These are phyloP conservation scores for Phytophthora cryptogea DNA, from an alignment of 352 stramenopile genomes.

Conservation along the genomic window DNA sequence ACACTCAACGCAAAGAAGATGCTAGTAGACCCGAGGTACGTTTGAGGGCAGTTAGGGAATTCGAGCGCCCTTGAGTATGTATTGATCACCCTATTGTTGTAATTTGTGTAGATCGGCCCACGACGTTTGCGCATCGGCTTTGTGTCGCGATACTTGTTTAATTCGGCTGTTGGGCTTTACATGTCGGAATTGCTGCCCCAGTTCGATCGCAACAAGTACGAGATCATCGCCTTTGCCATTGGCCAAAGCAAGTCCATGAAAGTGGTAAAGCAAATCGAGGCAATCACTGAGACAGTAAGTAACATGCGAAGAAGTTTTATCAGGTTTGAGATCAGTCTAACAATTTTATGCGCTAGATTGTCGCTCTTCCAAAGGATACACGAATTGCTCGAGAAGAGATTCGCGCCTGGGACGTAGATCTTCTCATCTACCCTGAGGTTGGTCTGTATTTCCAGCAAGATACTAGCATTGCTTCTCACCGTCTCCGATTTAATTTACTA, in stretches of 20 bases:
- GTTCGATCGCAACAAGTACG: constrained; percentile 63
- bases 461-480: constrained; percentile 1
- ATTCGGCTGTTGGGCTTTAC: constrained; percentile 51
- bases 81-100: neutral
- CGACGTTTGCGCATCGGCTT: constrained; percentile 66
- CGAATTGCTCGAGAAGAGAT: constrained; percentile 53
- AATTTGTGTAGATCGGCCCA: constrained; percentile 27
- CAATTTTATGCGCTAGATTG: constrained; percentile 36
- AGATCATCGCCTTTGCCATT: constrained; percentile 71
- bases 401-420: constrained; percentile 49
- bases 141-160: constrained; percentile 67
- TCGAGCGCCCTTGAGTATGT: neutral
- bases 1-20: constrained; percentile 24
- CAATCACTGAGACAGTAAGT: constrained; percentile 53
- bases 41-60: neutral
- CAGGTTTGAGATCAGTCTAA: neutral
- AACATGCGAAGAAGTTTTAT: neutral
- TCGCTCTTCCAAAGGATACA: constrained; percentile 58
- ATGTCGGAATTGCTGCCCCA: constrained; percentile 67
- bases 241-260: constrained; percentile 65
- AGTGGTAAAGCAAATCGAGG: constrained; percentile 40
- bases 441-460: neutral
- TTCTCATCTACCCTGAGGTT: constrained; percentile 80
- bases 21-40: constrained; percentile 25
- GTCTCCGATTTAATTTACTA: constrained; percentile 4